Percentiles rank a stretch among this genome's conserved stretches.
Conservation (phyloP, 2,329 filamentous ascomycete genomes). For the Trichophyton schoenleinii region DNA sequence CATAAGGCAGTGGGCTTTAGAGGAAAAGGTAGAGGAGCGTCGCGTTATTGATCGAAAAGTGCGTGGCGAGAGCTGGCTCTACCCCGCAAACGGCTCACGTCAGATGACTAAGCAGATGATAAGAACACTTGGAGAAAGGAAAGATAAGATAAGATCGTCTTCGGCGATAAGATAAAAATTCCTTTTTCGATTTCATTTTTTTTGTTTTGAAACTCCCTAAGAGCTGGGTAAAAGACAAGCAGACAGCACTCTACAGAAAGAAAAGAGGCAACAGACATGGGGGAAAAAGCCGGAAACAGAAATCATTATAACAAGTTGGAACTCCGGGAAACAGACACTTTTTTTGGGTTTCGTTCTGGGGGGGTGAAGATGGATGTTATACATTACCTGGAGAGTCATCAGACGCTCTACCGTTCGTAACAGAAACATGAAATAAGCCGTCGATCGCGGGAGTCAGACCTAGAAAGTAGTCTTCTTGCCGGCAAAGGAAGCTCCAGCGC, state of each 20-base stretch:
- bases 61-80: background rate
- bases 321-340: background rate
- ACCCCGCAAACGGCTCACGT: background rate
- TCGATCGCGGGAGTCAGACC: constrained; percentile 9
- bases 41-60: background rate
- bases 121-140: background rate
- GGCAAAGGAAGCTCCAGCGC: constrained; percentile 45
- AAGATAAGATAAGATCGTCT: background rate
- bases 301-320: background rate
- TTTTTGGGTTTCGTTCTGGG: background rate
- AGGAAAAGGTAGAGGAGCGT: background rate
- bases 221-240: background rate
- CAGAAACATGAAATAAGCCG: background rate
- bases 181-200: background rate
- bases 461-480: constrained; percentile 70
- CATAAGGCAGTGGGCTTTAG: background rate
- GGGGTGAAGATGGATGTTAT: constrained; percentile 4
- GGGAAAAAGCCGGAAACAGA: background rate
- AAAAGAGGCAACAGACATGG: background rate
- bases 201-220: background rate
- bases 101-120: constrained; percentile 1
- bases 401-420: background rate
- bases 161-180: background rate
- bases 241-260: background rate
- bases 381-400: constrained; percentile 9